phyloP scores from a whole-genome alignment of 257 asterid species.

The Apocynum venetum region DNA sequence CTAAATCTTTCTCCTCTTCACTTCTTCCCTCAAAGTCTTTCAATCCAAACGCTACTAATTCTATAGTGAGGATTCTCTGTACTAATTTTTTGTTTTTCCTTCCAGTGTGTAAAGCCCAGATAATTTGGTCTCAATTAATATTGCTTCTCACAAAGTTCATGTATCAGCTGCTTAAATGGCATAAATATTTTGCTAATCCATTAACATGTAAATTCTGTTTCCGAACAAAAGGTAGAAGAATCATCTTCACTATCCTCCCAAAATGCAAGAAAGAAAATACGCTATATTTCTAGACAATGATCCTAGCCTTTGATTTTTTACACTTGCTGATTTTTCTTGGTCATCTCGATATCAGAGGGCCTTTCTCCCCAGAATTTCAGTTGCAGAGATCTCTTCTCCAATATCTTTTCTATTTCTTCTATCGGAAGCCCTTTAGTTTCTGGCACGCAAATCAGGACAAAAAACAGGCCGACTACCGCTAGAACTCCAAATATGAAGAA shows the following conservation, averaged over 20 bases:
- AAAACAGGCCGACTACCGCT: conserved; percentile 31
- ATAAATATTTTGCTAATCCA: neutral
- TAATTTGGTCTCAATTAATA: too few relatives aligned
- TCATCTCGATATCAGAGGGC: neutral
- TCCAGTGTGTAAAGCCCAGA: too few relatives aligned
- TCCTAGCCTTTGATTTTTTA: neutral
- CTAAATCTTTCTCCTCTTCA: too few relatives aligned
- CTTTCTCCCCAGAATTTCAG: conserved; percentile 3
- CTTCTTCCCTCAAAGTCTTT: too few relatives aligned
- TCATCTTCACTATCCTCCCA: neutral
- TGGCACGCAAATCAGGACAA: conserved; percentile 40
- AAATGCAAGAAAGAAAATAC: neutral
- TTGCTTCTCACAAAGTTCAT: too few relatives aligned
- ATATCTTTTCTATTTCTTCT: conserved; percentile 34
- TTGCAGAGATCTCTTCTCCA: conserved; percentile 6
- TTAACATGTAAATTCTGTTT: neutral
- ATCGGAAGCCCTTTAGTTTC: conserved; percentile 44
- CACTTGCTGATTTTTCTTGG: neutral
- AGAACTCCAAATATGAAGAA: conserved; percentile 40
- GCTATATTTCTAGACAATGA: neutral
- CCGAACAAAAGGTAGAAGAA: neutral
- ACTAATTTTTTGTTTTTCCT: too few relatives aligned
- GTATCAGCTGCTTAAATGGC: too few relatives aligned
- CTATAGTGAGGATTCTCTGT: too few relatives aligned
- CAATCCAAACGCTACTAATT: too few relatives aligned